Evolutionary conservation across 2,329 filamentous ascomycete genomes (phyloP).

Genomic region (Didymosphaeria variabile): DNA sequence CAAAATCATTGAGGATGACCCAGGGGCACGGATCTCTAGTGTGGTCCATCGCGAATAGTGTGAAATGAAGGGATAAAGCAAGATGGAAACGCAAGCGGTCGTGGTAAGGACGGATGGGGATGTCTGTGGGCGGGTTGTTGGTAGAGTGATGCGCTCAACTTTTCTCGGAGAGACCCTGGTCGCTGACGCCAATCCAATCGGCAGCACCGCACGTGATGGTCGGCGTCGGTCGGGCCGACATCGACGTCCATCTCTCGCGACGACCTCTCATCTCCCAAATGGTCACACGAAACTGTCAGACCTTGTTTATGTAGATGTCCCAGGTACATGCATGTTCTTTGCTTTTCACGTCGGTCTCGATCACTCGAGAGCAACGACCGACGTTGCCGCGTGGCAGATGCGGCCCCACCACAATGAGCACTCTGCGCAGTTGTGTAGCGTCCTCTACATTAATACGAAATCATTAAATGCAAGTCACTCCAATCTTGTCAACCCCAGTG

Average conservation of each 20-base stretch:
- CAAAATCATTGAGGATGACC: conserved; percentile 97
- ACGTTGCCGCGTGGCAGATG: neutral
- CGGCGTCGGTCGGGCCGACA: conserved; percentile 21
- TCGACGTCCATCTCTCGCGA: conserved; percentile 9
- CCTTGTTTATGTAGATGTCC: neutral
- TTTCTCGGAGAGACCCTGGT: conserved; percentile 36
- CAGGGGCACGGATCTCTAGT: conserved; percentile 95
- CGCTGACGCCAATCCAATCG: conserved; percentile 11
- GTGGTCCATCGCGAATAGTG: conserved; percentile 77
- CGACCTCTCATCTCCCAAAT: conserved; percentile 5
- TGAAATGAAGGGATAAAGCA: neutral
- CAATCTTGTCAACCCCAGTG: neutral
- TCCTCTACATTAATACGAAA: neutral
- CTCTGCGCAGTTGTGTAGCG: neutral
- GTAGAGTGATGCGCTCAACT: conserved; percentile 39
- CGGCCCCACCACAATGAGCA: neutral
- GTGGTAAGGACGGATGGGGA: conserved; percentile 52
- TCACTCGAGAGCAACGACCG: neutral
- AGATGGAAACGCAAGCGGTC: conserved; percentile 16
- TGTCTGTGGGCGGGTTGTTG: conserved; percentile 25
- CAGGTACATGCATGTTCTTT: neutral
- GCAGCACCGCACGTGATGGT: conserved; percentile 14
- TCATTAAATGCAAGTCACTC: neutral
- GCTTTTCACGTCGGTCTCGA: neutral
- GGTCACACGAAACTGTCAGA: neutral